These are phyloP conservation scores for Colletotrichum shisoi DNA, from an alignment of 2,329 filamentous ascomycete genomes.

Conservation along the genomic window DNA sequence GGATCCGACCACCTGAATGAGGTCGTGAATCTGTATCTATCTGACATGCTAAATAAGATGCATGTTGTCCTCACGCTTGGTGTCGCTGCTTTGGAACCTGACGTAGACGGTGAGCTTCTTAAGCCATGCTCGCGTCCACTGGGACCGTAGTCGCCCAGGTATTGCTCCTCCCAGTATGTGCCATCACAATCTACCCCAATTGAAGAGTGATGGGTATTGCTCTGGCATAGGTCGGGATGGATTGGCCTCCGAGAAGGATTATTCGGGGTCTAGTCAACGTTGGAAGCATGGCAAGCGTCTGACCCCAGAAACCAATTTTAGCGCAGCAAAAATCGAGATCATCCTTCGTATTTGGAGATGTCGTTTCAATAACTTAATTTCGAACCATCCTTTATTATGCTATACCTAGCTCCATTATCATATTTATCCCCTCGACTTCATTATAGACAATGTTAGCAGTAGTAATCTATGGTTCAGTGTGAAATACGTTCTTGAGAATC, in stretches of 20 bases:
- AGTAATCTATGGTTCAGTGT: too few relatives aligned
- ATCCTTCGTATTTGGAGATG: too few relatives aligned
- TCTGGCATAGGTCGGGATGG: conserved; percentile 66
- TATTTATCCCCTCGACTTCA: too few relatives aligned
- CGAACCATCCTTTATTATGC: too few relatives aligned
- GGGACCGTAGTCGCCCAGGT: too few relatives aligned
- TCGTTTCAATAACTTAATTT: too few relatives aligned
- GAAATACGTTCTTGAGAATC: too few relatives aligned
- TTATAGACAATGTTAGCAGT: too few relatives aligned
- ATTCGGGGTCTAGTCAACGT: not conserved
- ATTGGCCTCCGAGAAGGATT: conserved; percentile 57
- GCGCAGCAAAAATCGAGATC: too few relatives aligned
- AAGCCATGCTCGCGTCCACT: conserved; percentile 57
- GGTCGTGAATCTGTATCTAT: conserved; percentile 58
- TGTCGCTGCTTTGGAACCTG: conserved; percentile 57
- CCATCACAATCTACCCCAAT: conserved; percentile 55
- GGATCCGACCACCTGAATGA: conserved; percentile 43
- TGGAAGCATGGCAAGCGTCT: not conserved
- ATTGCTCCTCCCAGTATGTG: conserved; percentile 29
- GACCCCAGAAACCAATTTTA: conserved; percentile 58
- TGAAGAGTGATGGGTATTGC: conserved; percentile 59
- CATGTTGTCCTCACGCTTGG: conserved; percentile 59
- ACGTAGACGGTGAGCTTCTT: conserved; percentile 66
- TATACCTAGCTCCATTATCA: too few relatives aligned
- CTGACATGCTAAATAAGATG: conserved; percentile 67